These are phyloP conservation scores for Mortierella sp. DNA, from an alignment of 371 early-diverging fungal genomes.

Conservation along the genomic window DNA sequence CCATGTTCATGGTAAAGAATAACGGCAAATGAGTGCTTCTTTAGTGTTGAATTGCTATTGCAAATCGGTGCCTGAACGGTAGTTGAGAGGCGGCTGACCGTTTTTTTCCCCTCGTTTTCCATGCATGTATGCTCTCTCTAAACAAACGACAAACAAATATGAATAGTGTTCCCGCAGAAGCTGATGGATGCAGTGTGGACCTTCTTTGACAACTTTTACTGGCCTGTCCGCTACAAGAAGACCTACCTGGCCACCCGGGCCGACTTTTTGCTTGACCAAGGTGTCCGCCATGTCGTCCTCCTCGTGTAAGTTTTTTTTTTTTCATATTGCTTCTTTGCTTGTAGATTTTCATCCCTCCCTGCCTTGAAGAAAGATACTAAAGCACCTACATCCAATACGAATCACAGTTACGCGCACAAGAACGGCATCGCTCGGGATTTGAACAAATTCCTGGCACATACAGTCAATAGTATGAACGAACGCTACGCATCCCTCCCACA, in stretches of 20 bases:
- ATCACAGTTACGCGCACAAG: slow-evolving; percentile 55
- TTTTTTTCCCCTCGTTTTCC: neutral
- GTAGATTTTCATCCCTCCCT: neutral
- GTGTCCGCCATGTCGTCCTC: slow-evolving; percentile 55
- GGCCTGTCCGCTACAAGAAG: slow-evolving; percentile 56
- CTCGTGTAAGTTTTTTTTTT: slow-evolving; percentile 28
- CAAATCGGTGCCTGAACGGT: neutral
- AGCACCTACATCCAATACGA: too few species aligned
- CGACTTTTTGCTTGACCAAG: slow-evolving; percentile 51
- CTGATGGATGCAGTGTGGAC: slow-evolving; percentile 59
- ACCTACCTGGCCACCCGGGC: slow-evolving; percentile 38
- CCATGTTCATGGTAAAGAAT: slow-evolving; percentile 49
- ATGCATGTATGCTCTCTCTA: neutral
- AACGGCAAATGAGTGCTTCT: neutral
- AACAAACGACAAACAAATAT: too few species aligned
- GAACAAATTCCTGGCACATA: slow-evolving; percentile 45
- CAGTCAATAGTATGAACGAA: slow-evolving; percentile 47
- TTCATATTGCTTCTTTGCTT: neutral
- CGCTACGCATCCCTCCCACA: slow-evolving; percentile 23
- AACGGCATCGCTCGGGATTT: slow-evolving; percentile 56
- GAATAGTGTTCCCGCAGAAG: slow-evolving; percentile 47
- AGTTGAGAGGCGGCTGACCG: neutral
- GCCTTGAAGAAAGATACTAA: neutral
- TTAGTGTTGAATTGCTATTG: too few species aligned
- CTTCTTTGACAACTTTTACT: slow-evolving; percentile 56